Percentiles rank a stretch among this genome's conserved stretches.
Evolutionary conservation across 148 eudicot species (phyloP).

Genomic region (Limonium bicolor): DNA sequence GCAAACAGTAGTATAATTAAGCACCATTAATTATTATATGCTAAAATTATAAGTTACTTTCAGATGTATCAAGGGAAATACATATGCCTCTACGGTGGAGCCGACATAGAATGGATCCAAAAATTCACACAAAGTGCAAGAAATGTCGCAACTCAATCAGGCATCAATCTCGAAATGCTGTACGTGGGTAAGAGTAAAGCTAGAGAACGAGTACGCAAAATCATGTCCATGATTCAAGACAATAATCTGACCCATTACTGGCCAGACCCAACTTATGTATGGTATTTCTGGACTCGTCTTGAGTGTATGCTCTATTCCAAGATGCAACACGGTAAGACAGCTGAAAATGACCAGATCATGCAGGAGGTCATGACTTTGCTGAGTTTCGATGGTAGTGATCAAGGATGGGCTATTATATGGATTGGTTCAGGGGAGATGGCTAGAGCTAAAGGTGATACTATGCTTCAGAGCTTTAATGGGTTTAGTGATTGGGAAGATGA

Average conservation of each 20-base stretch:
- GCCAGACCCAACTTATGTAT: conserved; percentile 28
- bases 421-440: conserved; percentile 40
- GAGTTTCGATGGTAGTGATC: conserved; percentile 58
- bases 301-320: conserved; percentile 88
- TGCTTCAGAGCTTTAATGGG: conserved; percentile 20
- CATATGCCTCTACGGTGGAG: conserved; percentile 84
- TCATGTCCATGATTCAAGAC: conserved; percentile 9
- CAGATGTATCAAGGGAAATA: conserved; percentile 36
- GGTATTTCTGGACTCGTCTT: conserved; percentile 84
- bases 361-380: conserved; percentile 53
- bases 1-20: too few relatives aligned
- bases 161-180: conserved; percentile 43
- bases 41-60: background rate
- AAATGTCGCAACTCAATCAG: conserved; percentile 17
- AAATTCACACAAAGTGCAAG: conserved; percentile 29
- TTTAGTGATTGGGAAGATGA: conserved; percentile 37
- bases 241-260: conserved; percentile 31
- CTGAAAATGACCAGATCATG: conserved; percentile 40
- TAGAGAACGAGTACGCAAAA: conserved; percentile 32
- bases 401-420: conserved; percentile 68
- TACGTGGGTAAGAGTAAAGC: conserved; percentile 66
- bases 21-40: background rate
- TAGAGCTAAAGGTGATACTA: conserved; percentile 26
- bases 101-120: conserved; percentile 54
- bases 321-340: conserved; percentile 33